These are phyloP conservation scores for Chalaropsis thielavioides DNA, from an alignment of 2,329 filamentous ascomycete genomes.

Conservation along the genomic window DNA sequence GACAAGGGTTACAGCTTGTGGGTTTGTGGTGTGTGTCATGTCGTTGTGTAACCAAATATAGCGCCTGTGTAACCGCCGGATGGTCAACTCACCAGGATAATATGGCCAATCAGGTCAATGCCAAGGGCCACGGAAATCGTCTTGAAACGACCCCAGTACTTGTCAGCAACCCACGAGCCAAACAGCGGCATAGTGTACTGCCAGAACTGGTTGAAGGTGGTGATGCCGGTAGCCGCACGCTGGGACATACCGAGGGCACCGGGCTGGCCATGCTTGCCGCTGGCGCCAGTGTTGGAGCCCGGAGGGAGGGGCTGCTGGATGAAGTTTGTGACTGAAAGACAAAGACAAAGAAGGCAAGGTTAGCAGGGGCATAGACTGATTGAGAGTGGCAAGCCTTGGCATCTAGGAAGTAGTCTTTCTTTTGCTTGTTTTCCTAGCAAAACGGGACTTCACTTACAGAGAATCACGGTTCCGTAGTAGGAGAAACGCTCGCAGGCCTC, in stretches of 20 bases:
- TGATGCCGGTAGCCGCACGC: constrained; percentile 33
- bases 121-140: constrained; percentile 50
- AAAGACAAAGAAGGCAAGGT: background rate
- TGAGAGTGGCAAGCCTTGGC: background rate
- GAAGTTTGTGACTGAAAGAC: constrained; percentile 41
- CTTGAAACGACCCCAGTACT: constrained; percentile 53
- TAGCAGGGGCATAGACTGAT: background rate
- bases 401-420: constrained; percentile 4
- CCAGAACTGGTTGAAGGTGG: constrained; percentile 43
- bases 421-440: background rate
- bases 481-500: constrained; percentile 60
- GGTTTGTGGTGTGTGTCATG: background rate
- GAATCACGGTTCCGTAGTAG: constrained; percentile 52
- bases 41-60: background rate
- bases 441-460: constrained; percentile 38
- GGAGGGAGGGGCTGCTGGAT: constrained; percentile 43
- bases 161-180: constrained; percentile 36
- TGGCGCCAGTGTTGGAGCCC: constrained; percentile 40
- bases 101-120: constrained; percentile 49
- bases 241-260: constrained; percentile 45
- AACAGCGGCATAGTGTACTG: constrained; percentile 44
- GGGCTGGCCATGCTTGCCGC: constrained; percentile 27
- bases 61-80: background rate
- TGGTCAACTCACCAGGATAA: constrained; percentile 34
- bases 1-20: background rate